Evolutionary conservation across 2,329 filamentous ascomycete species (phyloP).

Genomic region (Fusarium anguioides): DNA sequence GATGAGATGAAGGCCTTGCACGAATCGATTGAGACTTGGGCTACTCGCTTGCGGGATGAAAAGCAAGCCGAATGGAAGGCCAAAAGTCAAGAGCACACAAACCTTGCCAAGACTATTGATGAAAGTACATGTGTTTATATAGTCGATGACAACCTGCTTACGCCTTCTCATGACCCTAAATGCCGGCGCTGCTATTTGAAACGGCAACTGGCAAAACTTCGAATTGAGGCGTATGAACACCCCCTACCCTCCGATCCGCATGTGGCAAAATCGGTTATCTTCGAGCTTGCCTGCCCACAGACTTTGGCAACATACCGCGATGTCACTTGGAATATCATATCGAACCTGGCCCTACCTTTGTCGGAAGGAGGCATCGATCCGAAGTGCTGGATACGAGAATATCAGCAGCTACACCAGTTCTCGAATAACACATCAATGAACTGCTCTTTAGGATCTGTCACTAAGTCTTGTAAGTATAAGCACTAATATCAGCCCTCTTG

Average conservation of each 20-base stretch:
- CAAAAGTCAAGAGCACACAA: constrained; percentile 47
- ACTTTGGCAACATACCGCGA: constrained; percentile 54
- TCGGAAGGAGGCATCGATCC: constrained; percentile 33
- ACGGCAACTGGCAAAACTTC: constrained; percentile 45
- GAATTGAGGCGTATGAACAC: constrained; percentile 54
- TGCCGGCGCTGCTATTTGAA: constrained; percentile 53
- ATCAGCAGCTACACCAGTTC: constrained; percentile 38
- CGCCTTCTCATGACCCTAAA: constrained; percentile 36
- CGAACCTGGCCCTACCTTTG: constrained; percentile 43
- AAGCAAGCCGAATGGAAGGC: constrained; percentile 51
- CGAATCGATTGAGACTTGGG: constrained; percentile 39
- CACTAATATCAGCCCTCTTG: too few relatives aligned
- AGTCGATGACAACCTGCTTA: constrained; percentile 19
- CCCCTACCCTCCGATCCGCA: constrained; percentile 50
- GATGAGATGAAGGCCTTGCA: constrained; percentile 29
- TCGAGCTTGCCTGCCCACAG: constrained; percentile 54
- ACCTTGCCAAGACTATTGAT: constrained; percentile 47
- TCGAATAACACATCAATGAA: constrained; percentile 18
- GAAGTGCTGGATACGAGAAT: constrained; percentile 41
- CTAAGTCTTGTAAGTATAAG: constrained; percentile 46
- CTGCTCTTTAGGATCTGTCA: constrained; percentile 46
- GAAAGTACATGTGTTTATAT: constrained; percentile 48
- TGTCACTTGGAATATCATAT: constrained; percentile 54
- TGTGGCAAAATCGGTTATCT: constrained; percentile 51
- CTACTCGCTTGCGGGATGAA: constrained; percentile 16